Evolutionary conservation across 371 early-diverging fungal genomes (phyloP).

Genomic region (Nematocida minor): DNA sequence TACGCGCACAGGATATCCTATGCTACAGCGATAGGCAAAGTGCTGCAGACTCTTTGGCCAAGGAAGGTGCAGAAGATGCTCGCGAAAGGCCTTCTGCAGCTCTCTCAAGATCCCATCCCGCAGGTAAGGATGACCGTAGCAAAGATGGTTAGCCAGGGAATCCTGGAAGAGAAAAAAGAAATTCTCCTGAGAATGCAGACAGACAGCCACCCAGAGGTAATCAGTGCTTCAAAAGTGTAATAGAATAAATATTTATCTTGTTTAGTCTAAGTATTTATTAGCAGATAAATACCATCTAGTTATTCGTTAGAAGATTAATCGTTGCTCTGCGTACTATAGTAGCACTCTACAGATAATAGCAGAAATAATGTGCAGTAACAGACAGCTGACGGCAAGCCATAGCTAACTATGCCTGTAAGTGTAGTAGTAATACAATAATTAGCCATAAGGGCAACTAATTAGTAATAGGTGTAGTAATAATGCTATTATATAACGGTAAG

Average conservation of each 20-base stretch:
- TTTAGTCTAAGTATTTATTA: not conserved
- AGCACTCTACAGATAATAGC: too few species aligned
- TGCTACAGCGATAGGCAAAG: not conserved
- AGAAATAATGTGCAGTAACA: too few species aligned
- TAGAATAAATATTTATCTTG: conserved; percentile 13
- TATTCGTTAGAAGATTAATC: not conserved
- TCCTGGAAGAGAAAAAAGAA: not conserved
- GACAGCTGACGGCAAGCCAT: too few species aligned
- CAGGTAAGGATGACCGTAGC: conserved; percentile 35
- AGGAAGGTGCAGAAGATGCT: not conserved
- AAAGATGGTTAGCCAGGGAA: not conserved
- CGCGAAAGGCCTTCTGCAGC: not conserved
- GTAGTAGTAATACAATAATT: too few species aligned
- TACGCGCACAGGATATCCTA: conserved; percentile 43
- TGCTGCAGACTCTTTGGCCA: conserved; percentile 26
- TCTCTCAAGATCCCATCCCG: conserved; percentile 18
- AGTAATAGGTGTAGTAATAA: too few species aligned
- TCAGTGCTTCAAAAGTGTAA: not conserved
- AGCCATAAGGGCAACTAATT: too few species aligned
- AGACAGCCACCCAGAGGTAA: conserved; percentile 44
- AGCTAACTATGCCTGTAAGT: too few species aligned
- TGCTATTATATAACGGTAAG: too few species aligned
- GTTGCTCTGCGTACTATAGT: too few species aligned
- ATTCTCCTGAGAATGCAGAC: conserved; percentile 7
- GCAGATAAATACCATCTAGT: not conserved